Conservation (phyloP, 805 yeast species). For the Candida ovalis region DNA sequence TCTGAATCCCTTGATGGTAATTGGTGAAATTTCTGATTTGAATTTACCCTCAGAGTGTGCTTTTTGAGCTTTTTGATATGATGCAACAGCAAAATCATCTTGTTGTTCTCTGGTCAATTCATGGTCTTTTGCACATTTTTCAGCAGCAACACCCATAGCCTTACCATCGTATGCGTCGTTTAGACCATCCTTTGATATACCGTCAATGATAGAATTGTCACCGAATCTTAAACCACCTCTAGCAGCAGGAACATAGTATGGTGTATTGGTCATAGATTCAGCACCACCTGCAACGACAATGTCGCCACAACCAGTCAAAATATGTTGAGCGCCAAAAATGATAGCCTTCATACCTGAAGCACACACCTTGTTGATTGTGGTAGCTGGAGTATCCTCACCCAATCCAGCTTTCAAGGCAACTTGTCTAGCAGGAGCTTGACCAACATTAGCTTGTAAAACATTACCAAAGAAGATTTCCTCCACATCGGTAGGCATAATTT, state of each 20-base stretch:
- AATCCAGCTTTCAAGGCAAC: conserved; percentile 91
- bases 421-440: conserved; percentile 98
- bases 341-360: conserved; percentile 94
- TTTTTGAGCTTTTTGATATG: conserved; percentile 80
- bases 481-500: conserved; percentile 69
- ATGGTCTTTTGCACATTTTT: conserved; percentile 88
- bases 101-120: conserved; percentile 76
- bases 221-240: conserved; percentile 92
- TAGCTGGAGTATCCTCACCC: conserved; percentile 73
- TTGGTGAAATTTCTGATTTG: conserved; percentile 75
- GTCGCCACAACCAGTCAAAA: conserved; percentile 84
- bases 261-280: conserved; percentile 95
- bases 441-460: conserved; percentile 87
- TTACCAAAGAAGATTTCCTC: conserved; percentile 93
- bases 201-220: conserved; percentile 74
- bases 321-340: conserved; percentile 86
- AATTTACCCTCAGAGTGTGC: conserved; percentile 85
- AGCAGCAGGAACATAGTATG: conserved; percentile 83
- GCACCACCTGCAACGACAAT: conserved; percentile 97
- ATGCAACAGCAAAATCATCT: conserved; percentile 80
- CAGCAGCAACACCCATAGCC: conserved; percentile 98
- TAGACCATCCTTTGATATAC: conserved; percentile 88
- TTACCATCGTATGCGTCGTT: conserved; percentile 83
- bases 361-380: conserved; percentile 95
- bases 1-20: conserved; percentile 84